Base-by-base conservation (phyloP, 2,329 filamentous ascomycete genomes). In the Aulographum hederae region DNA sequence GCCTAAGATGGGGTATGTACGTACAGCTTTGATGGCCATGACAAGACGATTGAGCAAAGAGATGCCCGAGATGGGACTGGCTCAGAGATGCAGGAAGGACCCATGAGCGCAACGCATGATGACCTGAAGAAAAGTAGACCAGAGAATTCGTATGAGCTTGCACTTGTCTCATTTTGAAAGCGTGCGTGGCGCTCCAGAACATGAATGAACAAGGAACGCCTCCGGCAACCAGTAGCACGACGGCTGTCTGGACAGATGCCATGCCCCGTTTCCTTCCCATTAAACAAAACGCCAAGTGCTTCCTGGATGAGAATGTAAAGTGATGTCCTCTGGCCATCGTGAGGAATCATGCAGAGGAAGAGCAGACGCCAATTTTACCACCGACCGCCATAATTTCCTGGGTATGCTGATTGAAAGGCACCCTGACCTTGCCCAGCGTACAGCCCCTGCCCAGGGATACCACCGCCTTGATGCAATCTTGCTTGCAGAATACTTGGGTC, bases 401-500 rank as follows among this genome's bases (percentile, higher is more conserved):
- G 61, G 57, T 92, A 92, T 69, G 92, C 78, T 58, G 63, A 62
- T 43, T 78, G 84, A 72, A 91, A 93, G 78, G 81, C 84, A 89
- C 82, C 82, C 86, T 69, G 66, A 54, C 67, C 65, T 59, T 92
- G 78, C 61, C 77, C 77, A 58, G 89, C 69, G 58, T 79, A 80
- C 69, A 89, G 81, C 6, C 27, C 27, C 13, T 10, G 13, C 10
- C 27, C 27, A 28, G 27, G 8, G 8, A 8, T 14, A 17, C 27
- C 27, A 25, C 8, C 21, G 21, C 21, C 21, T 65, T 89, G 80
- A 61, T 91, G 85, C 69, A 92, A 78, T 70, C 85, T 81, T 60
- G 82, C 82, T 68, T 93, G 85, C 69, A 95, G 75, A 71, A 94
- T 94, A 71, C 82, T 93, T 70, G 86, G 86, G 82, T 95, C 85